phyloP scores from a whole-genome alignment of 495 filamentous ascomycete genomes.

The Pyrenula massariospora region DNA sequence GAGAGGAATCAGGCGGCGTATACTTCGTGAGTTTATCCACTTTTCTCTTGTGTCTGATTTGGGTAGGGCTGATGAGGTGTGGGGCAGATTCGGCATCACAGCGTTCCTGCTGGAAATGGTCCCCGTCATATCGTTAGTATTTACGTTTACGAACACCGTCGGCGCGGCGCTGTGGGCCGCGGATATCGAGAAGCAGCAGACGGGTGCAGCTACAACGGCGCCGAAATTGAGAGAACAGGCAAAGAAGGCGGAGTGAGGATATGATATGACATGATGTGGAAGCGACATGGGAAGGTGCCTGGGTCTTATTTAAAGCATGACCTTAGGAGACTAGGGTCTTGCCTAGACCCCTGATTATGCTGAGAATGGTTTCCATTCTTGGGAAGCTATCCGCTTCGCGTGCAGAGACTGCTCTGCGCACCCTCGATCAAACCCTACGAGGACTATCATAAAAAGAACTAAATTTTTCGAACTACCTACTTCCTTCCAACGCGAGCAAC shows the following conservation, averaged over 20 bases:
- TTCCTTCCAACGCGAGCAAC: no score
- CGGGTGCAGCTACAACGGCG: slow-evolving; percentile 27
- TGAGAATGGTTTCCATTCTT: no score
- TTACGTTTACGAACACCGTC: slow-evolving; percentile 83
- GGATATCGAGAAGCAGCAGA: slow-evolving; percentile 59
- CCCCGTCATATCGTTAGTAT: slow-evolving; percentile 70
- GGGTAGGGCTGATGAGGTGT: slow-evolving; percentile 12
- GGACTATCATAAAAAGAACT: no score
- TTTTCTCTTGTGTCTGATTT: slow-evolving; percentile 42
- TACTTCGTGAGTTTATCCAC: slow-evolving; percentile 53
- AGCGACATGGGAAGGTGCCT: no score
- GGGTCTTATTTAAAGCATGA: no score
- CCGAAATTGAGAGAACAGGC: slow-evolving; percentile 40
- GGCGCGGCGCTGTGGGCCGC: slow-evolving; percentile 91
- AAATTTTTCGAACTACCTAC: no score
- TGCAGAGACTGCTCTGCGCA: no score
- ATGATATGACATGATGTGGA: no score
- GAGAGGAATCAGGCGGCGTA: slow-evolving; percentile 53
- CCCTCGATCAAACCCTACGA: no score
- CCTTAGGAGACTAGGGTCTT: no score
- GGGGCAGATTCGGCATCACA: slow-evolving; percentile 60
- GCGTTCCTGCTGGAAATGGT: slow-evolving; percentile 74
- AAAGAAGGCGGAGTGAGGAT: slow-evolving; percentile 40
- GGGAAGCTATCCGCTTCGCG: no score
- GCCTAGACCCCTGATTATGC: no score